phyloP scores from a whole-genome alignment of 208 protist genomes.

The Trypanosoma vivax region DNA sequence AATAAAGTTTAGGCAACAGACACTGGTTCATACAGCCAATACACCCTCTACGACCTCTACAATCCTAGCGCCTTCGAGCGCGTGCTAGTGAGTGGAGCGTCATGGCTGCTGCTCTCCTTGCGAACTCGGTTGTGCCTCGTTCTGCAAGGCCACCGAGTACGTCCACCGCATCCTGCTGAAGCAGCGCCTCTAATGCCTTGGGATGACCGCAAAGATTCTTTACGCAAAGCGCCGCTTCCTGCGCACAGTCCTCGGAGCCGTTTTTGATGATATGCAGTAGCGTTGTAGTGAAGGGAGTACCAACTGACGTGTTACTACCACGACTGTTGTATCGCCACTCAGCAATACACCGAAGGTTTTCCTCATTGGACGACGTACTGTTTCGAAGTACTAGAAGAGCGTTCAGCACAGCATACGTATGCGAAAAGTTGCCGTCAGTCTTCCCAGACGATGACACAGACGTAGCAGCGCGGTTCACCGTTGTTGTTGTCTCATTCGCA shows the following conservation, averaged over 20 bases:
- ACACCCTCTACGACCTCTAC: background rate
- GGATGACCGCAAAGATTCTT: slow-evolving; percentile 72
- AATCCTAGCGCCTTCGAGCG: slow-evolving; percentile 15
- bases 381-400: slow-evolving; percentile 78
- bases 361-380: slow-evolving; percentile 62
- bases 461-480: background rate
- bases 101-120: slow-evolving; percentile 48
- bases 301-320: background rate
- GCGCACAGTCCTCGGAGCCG: slow-evolving; percentile 79
- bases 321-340: slow-evolving; percentile 17
- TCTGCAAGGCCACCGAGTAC: slow-evolving; percentile 52
- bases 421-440: slow-evolving; percentile 22
- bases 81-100: slow-evolving; percentile 58
- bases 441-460: slow-evolving; percentile 10
- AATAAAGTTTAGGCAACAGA: no score
- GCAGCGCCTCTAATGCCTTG: slow-evolving; percentile 38
- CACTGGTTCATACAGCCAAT: background rate
- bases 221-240: slow-evolving; percentile 76
- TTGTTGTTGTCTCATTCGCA: background rate
- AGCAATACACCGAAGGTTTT: slow-evolving; percentile 43
- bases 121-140: slow-evolving; percentile 52
- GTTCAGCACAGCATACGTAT: slow-evolving; percentile 74
- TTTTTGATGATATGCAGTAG: slow-evolving; percentile 72
- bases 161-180: slow-evolving; percentile 34
- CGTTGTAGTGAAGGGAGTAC: slow-evolving; percentile 35